A percentile compares a stretch with the other conserved stretches of the same genome.
These are phyloP conservation scores for Sphaerulina vaccinii DNA, from an alignment of 2,329 filamentous ascomycete species.

Conservation along the genomic window DNA sequence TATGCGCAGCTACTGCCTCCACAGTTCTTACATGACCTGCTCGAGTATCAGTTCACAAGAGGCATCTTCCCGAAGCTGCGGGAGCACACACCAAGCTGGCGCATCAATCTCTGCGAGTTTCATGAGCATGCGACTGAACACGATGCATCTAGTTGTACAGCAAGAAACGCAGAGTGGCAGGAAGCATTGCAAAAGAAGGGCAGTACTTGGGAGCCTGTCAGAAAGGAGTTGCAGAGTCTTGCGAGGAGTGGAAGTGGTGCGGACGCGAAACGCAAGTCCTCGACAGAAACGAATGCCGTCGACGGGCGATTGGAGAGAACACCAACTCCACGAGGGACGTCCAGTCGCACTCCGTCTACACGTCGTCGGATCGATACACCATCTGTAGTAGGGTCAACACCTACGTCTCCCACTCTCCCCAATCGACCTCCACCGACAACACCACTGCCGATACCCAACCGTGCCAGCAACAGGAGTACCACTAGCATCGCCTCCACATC, in stretches of 20 bases:
- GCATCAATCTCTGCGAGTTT: slow-evolving; percentile 4
- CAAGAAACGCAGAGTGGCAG: slow-evolving; percentile 1
- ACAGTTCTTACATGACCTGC: slow-evolving; percentile 9
- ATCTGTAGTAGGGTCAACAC: background rate
- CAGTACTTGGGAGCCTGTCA: slow-evolving; percentile 7
- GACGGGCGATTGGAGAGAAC: background rate
- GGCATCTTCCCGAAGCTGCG: slow-evolving; percentile 9
- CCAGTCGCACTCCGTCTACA: background rate
- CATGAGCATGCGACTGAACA: slow-evolving; percentile 1
- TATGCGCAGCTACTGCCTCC: slow-evolving; percentile 8
- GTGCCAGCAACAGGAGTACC: background rate
- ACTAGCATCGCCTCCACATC: background rate
- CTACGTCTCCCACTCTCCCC: background rate
- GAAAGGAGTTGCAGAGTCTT: slow-evolving; percentile 1
- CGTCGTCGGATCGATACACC: background rate
- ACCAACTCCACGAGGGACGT: background rate
- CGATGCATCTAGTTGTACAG: background rate
- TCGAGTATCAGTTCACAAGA: slow-evolving; percentile 8
- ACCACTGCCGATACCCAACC: background rate
- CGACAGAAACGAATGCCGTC: background rate
- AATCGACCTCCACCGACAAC: background rate
- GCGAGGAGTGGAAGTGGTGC: background rate
- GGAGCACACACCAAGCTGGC: slow-evolving; percentile 10
- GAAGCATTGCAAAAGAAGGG: slow-evolving; percentile 5
- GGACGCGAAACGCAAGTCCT: background rate